Conservation (phyloP, 345 rosid genomes). For the Fremontodendron californicum region DNA sequence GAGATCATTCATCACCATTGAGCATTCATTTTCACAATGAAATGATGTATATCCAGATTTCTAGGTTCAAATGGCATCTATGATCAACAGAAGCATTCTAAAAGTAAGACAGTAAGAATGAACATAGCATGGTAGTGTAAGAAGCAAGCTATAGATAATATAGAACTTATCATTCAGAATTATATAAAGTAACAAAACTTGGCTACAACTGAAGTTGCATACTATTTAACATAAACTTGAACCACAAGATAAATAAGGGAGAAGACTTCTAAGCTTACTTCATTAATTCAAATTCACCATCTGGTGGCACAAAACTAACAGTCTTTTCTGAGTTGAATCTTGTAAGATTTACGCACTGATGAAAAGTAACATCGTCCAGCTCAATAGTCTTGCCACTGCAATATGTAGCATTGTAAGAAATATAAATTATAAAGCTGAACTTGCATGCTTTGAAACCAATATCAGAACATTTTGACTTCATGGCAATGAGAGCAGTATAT, state of each 20-base stretch:
- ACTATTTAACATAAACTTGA: neutral
- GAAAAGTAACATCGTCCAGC: slow-evolving; percentile 98
- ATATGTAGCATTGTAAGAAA: slow-evolving; percentile 16
- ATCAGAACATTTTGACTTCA: neutral
- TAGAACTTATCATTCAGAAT: neutral
- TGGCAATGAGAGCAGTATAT: neutral
- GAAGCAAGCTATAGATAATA: neutral
- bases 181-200: neutral
- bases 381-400: slow-evolving; percentile 97
- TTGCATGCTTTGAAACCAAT: neutral
- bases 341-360: slow-evolving; percentile 95
- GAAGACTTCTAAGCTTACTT: slow-evolving; percentile 61
- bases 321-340: slow-evolving; percentile 99
- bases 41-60: neutral
- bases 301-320: slow-evolving; percentile 98
- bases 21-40: neutral
- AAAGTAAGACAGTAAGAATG: neutral
- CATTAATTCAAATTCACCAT: slow-evolving; percentile 99
- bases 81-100: neutral
- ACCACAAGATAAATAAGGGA: neutral
- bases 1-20: neutral
- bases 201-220: neutral
- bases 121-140: too few relatives aligned
- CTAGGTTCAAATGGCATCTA: neutral
- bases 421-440: neutral